A percentile compares a stretch with the other conserved stretches of the same genome.
Conservation (phyloP, 2,329 filamentous ascomycete genomes). For the Massarina eburnea region DNA sequence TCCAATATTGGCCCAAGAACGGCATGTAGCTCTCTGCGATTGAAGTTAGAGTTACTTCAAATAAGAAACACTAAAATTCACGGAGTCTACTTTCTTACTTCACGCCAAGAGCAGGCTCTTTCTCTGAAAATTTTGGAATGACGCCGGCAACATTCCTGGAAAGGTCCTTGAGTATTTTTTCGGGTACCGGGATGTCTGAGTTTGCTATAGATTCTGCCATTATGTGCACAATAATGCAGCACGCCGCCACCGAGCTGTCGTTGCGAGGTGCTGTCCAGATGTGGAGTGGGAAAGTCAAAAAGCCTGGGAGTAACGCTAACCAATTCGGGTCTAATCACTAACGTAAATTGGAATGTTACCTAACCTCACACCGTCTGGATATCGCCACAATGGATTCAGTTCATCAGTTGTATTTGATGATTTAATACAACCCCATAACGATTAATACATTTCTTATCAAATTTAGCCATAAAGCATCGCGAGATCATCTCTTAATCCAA, state of each 20-base stretch:
- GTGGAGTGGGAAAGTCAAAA: constrained; percentile 3
- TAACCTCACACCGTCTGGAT: no score
- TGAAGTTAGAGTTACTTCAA: constrained; percentile 18
- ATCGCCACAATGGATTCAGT: no score
- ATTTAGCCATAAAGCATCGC: no score
- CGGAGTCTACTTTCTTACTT: constrained; percentile 43
- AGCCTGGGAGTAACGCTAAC: constrained; percentile 10
- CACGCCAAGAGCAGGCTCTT: constrained; percentile 28
- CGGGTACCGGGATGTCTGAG: constrained; percentile 21
- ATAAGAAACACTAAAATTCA: constrained; percentile 24
- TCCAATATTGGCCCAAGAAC: constrained; percentile 32
- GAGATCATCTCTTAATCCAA: no score
- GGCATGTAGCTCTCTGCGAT: constrained; percentile 30
- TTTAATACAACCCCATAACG: no score
- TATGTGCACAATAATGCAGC: not conserved
- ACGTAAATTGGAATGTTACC: no score
- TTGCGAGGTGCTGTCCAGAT: not conserved
- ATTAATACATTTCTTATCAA: no score
- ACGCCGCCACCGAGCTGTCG: not conserved
- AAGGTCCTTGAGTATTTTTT: constrained; percentile 28
- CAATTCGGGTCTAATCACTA: no score
- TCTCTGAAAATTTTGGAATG: constrained; percentile 27
- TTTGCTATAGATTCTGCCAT: constrained; percentile 10
- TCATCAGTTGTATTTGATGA: no score
- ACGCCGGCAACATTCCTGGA: constrained; percentile 14